Conservation (phyloP, 768 basidiomycete species). For the Boletus pseudo-olivaceus region DNA sequence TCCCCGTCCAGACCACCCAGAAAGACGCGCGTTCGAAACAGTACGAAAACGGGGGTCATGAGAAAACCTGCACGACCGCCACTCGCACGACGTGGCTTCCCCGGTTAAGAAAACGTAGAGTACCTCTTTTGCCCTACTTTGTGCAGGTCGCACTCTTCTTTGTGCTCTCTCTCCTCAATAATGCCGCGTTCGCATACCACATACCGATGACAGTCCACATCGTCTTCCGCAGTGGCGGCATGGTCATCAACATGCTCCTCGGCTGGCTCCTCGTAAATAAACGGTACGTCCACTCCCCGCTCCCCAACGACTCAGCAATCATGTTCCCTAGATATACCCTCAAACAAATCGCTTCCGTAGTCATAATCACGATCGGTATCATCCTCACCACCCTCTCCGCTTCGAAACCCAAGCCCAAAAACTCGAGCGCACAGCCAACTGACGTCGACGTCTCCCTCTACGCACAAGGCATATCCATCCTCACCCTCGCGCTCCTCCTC, state of each 20-base stretch:
- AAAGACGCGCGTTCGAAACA: background rate
- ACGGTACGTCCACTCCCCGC: conserved; percentile 41
- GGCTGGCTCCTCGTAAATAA: conserved; percentile 67
- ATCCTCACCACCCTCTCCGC: conserved; percentile 79
- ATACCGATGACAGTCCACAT: conserved; percentile 94
- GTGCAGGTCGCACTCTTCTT: conserved; percentile 83
- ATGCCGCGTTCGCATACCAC: conserved; percentile 81
- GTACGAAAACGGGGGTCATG: background rate
- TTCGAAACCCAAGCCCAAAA: conserved; percentile 32
- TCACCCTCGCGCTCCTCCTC: conserved; percentile 73
- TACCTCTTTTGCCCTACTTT: conserved; percentile 72
- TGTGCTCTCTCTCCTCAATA: conserved; percentile 77
- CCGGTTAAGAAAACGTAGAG: conserved; percentile 54
- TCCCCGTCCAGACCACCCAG: background rate
- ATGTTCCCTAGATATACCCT: conserved; percentile 50
- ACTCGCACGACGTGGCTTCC: conserved; percentile 30
- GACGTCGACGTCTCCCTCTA: conserved; percentile 38
- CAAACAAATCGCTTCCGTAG: conserved; percentile 67
- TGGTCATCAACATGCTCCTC: conserved; percentile 79
- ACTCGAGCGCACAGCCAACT: background rate
- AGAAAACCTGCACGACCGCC: background rate
- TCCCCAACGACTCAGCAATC: conserved; percentile 2
- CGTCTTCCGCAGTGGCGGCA: conserved; percentile 86
- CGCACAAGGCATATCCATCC: conserved; percentile 65
- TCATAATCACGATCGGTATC: conserved; percentile 80